phyloP scores from a whole-genome alignment of 2,329 filamentous ascomycete genomes.

The Catunica adiposa region DNA sequence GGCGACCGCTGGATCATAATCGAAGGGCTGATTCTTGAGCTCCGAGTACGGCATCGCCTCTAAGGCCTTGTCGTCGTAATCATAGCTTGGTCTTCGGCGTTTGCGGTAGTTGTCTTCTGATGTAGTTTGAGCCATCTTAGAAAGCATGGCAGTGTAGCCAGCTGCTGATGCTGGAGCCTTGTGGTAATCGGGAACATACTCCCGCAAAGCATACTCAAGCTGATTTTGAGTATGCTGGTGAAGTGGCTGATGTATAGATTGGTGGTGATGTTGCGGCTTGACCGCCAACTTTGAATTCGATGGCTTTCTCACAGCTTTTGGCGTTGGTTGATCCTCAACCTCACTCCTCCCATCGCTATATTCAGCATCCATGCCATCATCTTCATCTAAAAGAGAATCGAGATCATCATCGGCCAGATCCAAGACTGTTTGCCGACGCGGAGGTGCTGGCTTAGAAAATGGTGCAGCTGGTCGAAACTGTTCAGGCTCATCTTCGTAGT shows the following conservation, averaged over 20 bases:
- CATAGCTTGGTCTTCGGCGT: constrained; percentile 29
- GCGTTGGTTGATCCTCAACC: constrained; percentile 7
- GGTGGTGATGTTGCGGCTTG: constrained; percentile 5
- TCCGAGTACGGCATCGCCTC: constrained; percentile 36
- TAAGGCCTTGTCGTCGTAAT: constrained; percentile 42
- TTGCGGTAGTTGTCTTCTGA: constrained; percentile 19
- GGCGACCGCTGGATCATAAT: constrained; percentile 35
- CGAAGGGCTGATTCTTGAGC: constrained; percentile 36
- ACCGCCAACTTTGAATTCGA: not conserved
- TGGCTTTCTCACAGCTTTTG: constrained; percentile 10
- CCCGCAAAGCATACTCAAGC: not conserved
- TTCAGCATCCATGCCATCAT: constrained; percentile 7
- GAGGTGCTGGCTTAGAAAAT: not conserved
- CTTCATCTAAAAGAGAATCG: constrained; percentile 11
- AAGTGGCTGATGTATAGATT: not conserved
- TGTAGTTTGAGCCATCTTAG: constrained; percentile 9
- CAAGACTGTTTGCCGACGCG: constrained; percentile 10
- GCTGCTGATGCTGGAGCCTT: not conserved
- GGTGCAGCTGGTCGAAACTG: constrained; percentile 1
- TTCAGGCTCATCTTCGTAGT: constrained; percentile 4
- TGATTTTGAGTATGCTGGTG: not conserved
- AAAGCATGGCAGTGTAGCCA: constrained; percentile 3
- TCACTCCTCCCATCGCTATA: constrained; percentile 4
- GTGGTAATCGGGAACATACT: not conserved
- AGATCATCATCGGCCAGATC: constrained; percentile 12